phyloP scores from a whole-genome alignment of 805 yeast species.

The Candida andamanensis region DNA sequence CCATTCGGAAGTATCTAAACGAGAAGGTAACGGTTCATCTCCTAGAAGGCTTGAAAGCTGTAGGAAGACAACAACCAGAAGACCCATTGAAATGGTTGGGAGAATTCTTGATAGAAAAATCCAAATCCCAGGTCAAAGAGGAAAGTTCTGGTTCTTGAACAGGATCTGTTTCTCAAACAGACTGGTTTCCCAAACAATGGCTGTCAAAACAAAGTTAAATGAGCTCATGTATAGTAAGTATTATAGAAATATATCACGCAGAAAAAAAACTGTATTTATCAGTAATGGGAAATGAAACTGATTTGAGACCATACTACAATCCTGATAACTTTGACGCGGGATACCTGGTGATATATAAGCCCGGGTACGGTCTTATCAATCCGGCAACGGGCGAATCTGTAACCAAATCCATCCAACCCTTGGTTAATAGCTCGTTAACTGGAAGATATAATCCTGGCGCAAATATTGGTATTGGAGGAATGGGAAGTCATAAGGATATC shows the following conservation, averaged over 20 bases:
- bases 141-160: not conserved
- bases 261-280: too few relatives aligned
- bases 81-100: slow-evolving; percentile 53
- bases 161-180: not conserved
- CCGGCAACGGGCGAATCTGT: slow-evolving; percentile 36
- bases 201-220: too few relatives aligned
- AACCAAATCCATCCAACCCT: slow-evolving; percentile 20
- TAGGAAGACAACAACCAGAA: slow-evolving; percentile 48
- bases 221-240: too few relatives aligned
- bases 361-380: slow-evolving; percentile 57
- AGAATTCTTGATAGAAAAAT: slow-evolving; percentile 40
- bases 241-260: too few relatives aligned
- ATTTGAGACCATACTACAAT: slow-evolving; percentile 64
- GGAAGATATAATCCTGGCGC: slow-evolving; percentile 11
- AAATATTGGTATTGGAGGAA: slow-evolving; percentile 12
- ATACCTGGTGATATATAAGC: slow-evolving; percentile 53
- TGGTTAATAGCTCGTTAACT: slow-evolving; percentile 10
- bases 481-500: slow-evolving; percentile 6
- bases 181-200: too few relatives aligned
- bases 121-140: slow-evolving; percentile 1
- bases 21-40: slow-evolving; percentile 57
- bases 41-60: slow-evolving; percentile 55
- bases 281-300: too few relatives aligned
- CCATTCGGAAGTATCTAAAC: slow-evolving; percentile 64
- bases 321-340: slow-evolving; percentile 64